These are phyloP conservation scores for Lipomyces japonicus DNA, from an alignment of 805 yeast genomes.

Conservation along the genomic window DNA sequence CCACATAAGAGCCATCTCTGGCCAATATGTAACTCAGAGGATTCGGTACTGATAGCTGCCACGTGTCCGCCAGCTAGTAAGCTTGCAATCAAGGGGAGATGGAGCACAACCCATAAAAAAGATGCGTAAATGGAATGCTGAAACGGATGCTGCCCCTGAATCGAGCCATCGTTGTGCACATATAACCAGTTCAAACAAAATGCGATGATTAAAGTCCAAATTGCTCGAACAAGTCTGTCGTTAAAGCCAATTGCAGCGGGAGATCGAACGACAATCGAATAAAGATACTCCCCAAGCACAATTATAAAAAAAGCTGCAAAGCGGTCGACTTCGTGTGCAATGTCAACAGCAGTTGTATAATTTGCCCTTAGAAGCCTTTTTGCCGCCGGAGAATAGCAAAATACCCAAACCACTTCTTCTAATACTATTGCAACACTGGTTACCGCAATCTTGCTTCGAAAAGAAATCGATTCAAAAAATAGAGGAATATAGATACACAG, in stretches of 20 bases:
- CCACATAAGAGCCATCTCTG: constrained; percentile 43
- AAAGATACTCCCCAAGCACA: constrained; percentile 62
- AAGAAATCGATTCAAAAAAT: constrained; percentile 38
- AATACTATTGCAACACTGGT: constrained; percentile 42
- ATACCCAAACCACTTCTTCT: constrained; percentile 43
- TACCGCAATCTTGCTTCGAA: constrained; percentile 48
- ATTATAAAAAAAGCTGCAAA: constrained; percentile 56
- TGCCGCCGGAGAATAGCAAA: constrained; percentile 47
- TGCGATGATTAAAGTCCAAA: constrained; percentile 48
- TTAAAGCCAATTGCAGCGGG: constrained; percentile 49
- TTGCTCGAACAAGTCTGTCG: constrained; percentile 45
- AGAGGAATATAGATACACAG: constrained; percentile 40
- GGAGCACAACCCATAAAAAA: constrained; percentile 45
- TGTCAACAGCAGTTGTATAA: constrained; percentile 57
- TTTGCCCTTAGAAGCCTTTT: constrained; percentile 44
- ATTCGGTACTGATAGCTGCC: not conserved
- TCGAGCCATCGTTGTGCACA: constrained; percentile 50
- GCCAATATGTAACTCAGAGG: not conserved
- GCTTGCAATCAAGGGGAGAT: constrained; percentile 51
- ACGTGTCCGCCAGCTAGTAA: constrained; percentile 46
- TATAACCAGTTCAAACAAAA: constrained; percentile 53
- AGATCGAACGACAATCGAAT: constrained; percentile 49
- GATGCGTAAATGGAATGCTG: constrained; percentile 49
- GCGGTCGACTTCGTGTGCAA: constrained; percentile 65
- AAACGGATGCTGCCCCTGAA: constrained; percentile 51